Base-by-base conservation (phyloP, 495 filamentous ascomycete species). In the Aspergillus homomorphus region DNA sequence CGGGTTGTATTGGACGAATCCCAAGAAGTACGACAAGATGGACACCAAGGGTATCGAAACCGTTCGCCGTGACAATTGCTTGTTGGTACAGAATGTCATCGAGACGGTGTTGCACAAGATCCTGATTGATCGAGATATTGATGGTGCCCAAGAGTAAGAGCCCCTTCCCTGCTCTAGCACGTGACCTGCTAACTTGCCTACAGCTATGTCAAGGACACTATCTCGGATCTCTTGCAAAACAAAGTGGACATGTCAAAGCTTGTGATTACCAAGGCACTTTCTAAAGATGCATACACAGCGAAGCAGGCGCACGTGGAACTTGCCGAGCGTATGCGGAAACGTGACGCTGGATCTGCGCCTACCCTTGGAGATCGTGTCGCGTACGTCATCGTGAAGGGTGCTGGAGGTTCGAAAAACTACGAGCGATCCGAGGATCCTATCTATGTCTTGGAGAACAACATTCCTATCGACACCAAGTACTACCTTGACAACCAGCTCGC, bases 41-140 rank as follows among this genome's bases (percentile, higher is more conserved):
- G 94, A 99, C 69, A 96, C 88, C 63, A 99, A 99, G 72, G 94
- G 94, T 79, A 97, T 99, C 63, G 94, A 99, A 75, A 99, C 94
- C 6, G 95, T 99, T 45, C 85, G 94, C 30, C 80, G 94, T 80
- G 94, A 99, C 68, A 99, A 99, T 68, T 99, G 94, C 69, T 78
- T 92, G 49, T 76, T 99, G 30, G 94, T 98, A 10, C 92, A 96
- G 67, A 96, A 89, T 44, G 95, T 98, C 59, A 98, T 99, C 66
- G 94, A 99, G 73, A 99, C 94, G 16, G 91, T 96, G 6, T 77
- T 99, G 62, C 81, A 91, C 64, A 97, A 96, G 83, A 90, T 99
- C 66, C 79, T 99, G 56, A 98, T 99, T 58, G 92, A 98, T 59
- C 85, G 80, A 63, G 92, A 99, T 70, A 78, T 95, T 10, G 82